Evolutionary conservation across 345 rosid genomes (phyloP).

Genomic region (Pistacia vera): DNA sequence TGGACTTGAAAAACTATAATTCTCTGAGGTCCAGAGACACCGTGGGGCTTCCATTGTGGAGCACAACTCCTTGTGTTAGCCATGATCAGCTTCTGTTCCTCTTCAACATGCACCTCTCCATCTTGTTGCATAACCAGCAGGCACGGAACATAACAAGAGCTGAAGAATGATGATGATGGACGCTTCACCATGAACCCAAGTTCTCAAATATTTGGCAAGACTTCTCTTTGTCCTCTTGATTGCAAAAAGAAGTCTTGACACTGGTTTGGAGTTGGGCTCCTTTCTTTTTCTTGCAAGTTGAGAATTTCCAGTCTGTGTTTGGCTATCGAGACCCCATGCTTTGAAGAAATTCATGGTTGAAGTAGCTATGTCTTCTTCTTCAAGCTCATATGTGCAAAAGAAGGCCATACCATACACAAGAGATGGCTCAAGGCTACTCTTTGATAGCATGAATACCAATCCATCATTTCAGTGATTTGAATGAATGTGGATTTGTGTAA

Average conservation of each 20-base stretch:
- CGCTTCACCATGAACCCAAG: conserved; percentile 50
- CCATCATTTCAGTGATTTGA: conserved; percentile 44
- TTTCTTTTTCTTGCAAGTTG: conserved; percentile 67
- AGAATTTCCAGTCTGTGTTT: conserved; percentile 94
- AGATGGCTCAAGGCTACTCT: conserved; percentile 68
- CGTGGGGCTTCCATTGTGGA: conserved; percentile 49
- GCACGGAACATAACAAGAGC: conserved; percentile 28
- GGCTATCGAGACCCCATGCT: conserved; percentile 97
- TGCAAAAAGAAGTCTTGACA: conserved; percentile 56
- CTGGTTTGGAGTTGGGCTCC: conserved; percentile 22
- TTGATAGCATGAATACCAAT: conserved; percentile 95
- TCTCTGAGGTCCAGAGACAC: conserved; percentile 25
- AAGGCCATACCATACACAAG: conserved; percentile 56
- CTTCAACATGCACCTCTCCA: conserved; percentile 70
- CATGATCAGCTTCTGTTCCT: conserved; percentile 56
- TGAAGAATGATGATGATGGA: conserved; percentile 12
- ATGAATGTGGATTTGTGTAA: not conserved
- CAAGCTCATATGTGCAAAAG: conserved; percentile 86
- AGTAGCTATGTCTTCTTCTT: conserved; percentile 73
- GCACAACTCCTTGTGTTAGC: conserved; percentile 46
- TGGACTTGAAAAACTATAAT: conserved; percentile 55
- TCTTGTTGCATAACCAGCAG: conserved; percentile 41
- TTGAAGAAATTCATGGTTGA: conserved; percentile 93
- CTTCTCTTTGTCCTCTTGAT: conserved; percentile 62
- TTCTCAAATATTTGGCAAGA: conserved; percentile 45